phyloP scores from a whole-genome alignment of 2,329 filamentous ascomycete genomes.

The Verticillium nubilum region DNA sequence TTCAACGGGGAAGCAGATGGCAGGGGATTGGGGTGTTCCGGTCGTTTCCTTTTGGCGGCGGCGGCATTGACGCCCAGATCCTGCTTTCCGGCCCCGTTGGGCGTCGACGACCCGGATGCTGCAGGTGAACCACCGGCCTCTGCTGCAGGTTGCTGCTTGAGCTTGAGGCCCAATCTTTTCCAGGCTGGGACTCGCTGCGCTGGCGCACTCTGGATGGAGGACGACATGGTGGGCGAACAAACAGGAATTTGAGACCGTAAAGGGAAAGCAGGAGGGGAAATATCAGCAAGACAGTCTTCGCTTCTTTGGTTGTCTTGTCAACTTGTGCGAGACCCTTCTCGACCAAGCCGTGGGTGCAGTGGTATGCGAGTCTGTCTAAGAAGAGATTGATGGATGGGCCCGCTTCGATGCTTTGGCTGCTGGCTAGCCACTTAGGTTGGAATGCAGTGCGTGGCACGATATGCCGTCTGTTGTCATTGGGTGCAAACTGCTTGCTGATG shows the following conservation, averaged over 20 bases:
- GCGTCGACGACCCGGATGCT: constrained; percentile 12
- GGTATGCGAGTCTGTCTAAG: constrained; percentile 7
- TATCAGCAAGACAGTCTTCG: constrained; percentile 8
- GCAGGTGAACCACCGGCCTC: constrained; percentile 10
- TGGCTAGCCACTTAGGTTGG: constrained; percentile 7
- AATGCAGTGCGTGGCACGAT: constrained; percentile 9
- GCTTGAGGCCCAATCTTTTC: constrained; percentile 60
- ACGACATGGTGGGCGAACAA: constrained; percentile 33
- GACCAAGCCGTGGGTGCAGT: neutral
- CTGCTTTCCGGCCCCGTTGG: constrained; percentile 12
- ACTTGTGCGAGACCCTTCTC: neutral
- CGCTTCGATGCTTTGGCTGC: constrained; percentile 7
- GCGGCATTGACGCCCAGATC: constrained; percentile 13
- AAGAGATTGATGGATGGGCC: constrained; percentile 1
- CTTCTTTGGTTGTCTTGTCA: constrained; percentile 1
- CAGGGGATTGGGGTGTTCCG: constrained; percentile 10
- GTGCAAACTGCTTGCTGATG: constrained; percentile 5
- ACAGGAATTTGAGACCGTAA: neutral
- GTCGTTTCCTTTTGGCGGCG: constrained; percentile 15
- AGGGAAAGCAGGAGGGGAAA: neutral
- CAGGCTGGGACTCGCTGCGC: constrained; percentile 48
- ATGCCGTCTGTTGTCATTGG: constrained; percentile 9
- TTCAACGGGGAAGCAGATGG: constrained; percentile 18
- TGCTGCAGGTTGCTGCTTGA: constrained; percentile 37
- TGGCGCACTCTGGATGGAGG: constrained; percentile 32